Base-by-base conservation (phyloP, 371 early-diverging fungal genomes). In the Blastocladiella emersonii region DNA sequence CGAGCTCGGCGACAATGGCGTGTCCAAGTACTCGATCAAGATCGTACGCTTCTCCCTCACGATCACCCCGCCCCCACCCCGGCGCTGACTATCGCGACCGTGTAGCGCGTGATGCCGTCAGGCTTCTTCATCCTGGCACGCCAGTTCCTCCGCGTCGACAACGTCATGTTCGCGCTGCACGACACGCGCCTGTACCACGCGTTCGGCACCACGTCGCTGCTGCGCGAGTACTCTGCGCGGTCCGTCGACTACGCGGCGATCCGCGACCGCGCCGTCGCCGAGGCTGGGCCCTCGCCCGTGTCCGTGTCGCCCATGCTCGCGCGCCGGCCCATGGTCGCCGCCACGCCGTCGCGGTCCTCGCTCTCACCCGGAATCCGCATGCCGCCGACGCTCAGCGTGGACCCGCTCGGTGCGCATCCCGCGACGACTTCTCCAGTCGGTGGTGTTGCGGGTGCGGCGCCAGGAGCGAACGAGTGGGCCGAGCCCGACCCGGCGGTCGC, bases 1-100 rank as follows among this genome's bases (percentile, higher is more conserved):
- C 71, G 98, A 97, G 71, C 75, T 97, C 49, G 93, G 89, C 15
- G 98, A 97, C 68, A 93, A 94, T 70, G 98, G 98, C 21, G 82
- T 86, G 1, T 86, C 92, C 13, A 74, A 88, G 62, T 72, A 91
- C 35, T 81, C 81, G 3, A 81, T 86, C 32, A 87, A 90, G 67
- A 74, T 96, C 68, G 92, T 92, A 78, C 72, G n/a, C 23, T 39
- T n/a, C 27, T 63, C 32, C 30, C 60, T 37, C 25, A 37, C 27
- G 27, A 41, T 57, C 27, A 34, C 44, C 27, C 34, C 60, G 83
- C 7, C 15, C n/a, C 7, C 27, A 19, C 49, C 3, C 27, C 15
- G 49, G 6, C 7, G 49, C 6, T 55, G 34, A 7, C 25, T n/a
- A 30, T 51, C 17, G 17, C 44, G 5, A n/a, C n/a, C n/a, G 17